phyloP scores from a whole-genome alignment of 768 basidiomycete species.

The Clavaria fumosa region DNA sequence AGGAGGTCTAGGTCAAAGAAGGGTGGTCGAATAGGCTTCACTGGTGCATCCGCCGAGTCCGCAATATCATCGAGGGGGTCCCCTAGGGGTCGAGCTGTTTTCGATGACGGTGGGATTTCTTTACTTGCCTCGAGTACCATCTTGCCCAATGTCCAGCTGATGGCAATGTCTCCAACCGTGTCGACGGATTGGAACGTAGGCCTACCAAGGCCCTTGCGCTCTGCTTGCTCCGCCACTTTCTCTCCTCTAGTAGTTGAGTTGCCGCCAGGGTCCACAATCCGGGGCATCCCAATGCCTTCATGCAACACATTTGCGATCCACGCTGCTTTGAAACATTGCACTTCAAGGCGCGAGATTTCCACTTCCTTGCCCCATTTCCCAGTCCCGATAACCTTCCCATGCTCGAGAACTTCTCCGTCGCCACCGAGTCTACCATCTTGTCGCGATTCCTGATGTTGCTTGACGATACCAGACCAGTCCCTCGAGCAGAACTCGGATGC shows the following conservation, averaged over 20 bases:
- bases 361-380: slow-evolving; percentile 61
- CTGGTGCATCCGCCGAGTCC: slow-evolving; percentile 32
- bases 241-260: slow-evolving; percentile 55
- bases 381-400: slow-evolving; percentile 44
- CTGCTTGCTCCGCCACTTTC: slow-evolving; percentile 60
- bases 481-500: slow-evolving; percentile 73
- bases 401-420: slow-evolving; percentile 47
- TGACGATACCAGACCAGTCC: slow-evolving; percentile 64
- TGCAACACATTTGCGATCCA: slow-evolving; percentile 96
- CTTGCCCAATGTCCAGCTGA: slow-evolving; percentile 96
- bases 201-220: slow-evolving; percentile 64
- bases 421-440: slow-evolving; percentile 34
- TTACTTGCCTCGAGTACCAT: slow-evolving; percentile 98
- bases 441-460: slow-evolving; percentile 45
- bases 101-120: slow-evolving; percentile 41
- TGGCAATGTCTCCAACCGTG: slow-evolving; percentile 82
- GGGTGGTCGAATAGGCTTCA: slow-evolving; percentile 49
- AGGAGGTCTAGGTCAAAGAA: slow-evolving; percentile 42
- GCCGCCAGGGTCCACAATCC: slow-evolving; percentile 76
- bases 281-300: slow-evolving; percentile 88
- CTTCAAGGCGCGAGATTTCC: slow-evolving; percentile 73
- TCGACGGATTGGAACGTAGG: slow-evolving; percentile 90
- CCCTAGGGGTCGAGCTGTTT: slow-evolving; percentile 38
- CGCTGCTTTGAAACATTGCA: slow-evolving; percentile 99
- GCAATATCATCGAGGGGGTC: slow-evolving; percentile 62